Conservation (phyloP, 164 flowering plant species). For the Nymphaea colorata region DNA sequence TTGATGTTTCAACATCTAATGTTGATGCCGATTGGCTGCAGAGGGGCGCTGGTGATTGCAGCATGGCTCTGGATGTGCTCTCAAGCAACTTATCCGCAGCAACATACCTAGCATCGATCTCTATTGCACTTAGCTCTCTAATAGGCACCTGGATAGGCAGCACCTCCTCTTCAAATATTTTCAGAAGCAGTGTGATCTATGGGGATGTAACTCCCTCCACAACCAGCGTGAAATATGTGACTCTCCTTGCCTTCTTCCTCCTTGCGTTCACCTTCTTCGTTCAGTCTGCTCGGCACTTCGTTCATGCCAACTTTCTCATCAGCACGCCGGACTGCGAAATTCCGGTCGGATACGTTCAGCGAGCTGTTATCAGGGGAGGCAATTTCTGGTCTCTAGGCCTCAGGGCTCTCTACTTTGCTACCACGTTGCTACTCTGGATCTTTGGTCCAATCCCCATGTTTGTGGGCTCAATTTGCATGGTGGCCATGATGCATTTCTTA, state of each 20-base stretch:
- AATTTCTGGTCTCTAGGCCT: conserved; percentile 48
- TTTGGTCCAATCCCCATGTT: conserved; percentile 62
- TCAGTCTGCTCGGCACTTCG: conserved; percentile 36
- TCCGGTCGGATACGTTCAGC: conserved; percentile 28
- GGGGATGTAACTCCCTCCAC: conserved; percentile 39
- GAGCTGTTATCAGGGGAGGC: conserved; percentile 38
- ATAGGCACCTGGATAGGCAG: conserved; percentile 57
- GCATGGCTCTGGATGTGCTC: conserved; percentile 26
- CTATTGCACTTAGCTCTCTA: conserved; percentile 43
- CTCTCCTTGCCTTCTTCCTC: conserved; percentile 39
- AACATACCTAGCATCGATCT: conserved; percentile 37
- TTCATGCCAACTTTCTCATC: conserved; percentile 48
- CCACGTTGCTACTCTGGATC: conserved; percentile 36
- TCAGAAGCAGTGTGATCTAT: conserved; percentile 27
- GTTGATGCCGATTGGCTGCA: too few species aligned
- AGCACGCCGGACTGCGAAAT: conserved; percentile 43
- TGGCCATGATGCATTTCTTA: conserved; percentile 20
- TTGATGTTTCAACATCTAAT: too few species aligned
- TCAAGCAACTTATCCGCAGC: conserved; percentile 39
- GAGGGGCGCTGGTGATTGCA: too few species aligned
- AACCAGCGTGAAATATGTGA: conserved; percentile 37
- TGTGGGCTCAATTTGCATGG: conserved; percentile 25
- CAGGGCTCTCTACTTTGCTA: conserved; percentile 42
- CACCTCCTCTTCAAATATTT: conserved; percentile 13
- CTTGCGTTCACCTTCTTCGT: conserved; percentile 47